phyloP scores from a whole-genome alignment of 2,329 filamentous ascomycete species.

The Aspergillus uvarum region DNA sequence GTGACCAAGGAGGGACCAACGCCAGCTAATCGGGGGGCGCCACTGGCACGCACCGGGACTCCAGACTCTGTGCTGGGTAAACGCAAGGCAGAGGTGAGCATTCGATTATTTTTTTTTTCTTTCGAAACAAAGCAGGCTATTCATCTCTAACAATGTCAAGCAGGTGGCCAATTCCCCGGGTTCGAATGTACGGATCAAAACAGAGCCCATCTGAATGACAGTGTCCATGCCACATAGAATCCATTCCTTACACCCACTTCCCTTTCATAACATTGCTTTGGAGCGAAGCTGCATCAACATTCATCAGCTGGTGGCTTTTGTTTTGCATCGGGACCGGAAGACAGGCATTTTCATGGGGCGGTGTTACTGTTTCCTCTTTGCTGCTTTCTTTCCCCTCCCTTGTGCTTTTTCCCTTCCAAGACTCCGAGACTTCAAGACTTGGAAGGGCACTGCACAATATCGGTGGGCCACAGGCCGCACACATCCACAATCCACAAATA shows the following conservation, averaged over 20 bases:
- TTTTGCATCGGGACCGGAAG: constrained; percentile 18
- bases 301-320: constrained; percentile 21
- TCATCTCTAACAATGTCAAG: constrained; percentile 7
- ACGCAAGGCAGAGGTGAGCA: constrained; percentile 66
- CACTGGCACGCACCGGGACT: constrained; percentile 49
- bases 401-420: not conserved
- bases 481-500: not conserved
- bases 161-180: constrained; percentile 38
- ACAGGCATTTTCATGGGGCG: not conserved
- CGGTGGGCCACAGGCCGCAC: constrained; percentile 3
- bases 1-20: constrained; percentile 64
- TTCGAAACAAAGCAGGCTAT: not conserved
- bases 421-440: not conserved
- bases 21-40: constrained; percentile 30
- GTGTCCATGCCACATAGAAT: not conserved
- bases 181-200: constrained; percentile 42
- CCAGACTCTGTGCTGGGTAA: constrained; percentile 70
- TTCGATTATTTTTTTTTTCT: not conserved
- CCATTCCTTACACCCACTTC: constrained; percentile 1
- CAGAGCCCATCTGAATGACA: constrained; percentile 34
- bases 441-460: not conserved
- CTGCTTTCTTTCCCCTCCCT: not conserved
- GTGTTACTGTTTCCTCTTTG: not conserved
- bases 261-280: constrained; percentile 5
- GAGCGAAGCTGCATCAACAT: constrained; percentile 6